Conservation (phyloP, 2,329 filamentous ascomycete genomes). For the Lachnellula suecica region DNA sequence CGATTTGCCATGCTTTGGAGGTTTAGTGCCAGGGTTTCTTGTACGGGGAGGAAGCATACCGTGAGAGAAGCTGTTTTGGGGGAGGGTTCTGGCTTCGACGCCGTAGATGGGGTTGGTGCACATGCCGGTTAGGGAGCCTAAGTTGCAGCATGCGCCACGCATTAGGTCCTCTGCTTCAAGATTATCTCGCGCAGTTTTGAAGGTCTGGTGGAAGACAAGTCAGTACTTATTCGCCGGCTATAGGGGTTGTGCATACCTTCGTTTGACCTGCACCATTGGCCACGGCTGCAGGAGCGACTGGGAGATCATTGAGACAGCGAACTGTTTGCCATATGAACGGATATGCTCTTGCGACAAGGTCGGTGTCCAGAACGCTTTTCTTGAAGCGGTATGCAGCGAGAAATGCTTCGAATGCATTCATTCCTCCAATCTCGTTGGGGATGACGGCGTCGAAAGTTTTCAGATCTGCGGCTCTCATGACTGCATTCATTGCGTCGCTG, state of each 20-base stretch:
- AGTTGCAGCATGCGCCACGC: conserved; percentile 26
- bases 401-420: conserved; percentile 46
- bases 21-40: neutral
- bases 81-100: conserved; percentile 28
- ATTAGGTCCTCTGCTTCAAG: conserved; percentile 28
- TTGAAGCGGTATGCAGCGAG: conserved; percentile 26
- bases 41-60: conserved; percentile 13
- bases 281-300: conserved; percentile 27
- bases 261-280: conserved; percentile 23
- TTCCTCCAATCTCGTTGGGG: conserved; percentile 65
- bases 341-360: conserved; percentile 32
- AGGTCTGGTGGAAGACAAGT: conserved; percentile 13
- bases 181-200: conserved; percentile 21
- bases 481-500: conserved; percentile 27
- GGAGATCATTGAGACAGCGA: conserved; percentile 27
- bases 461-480: conserved; percentile 22
- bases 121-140: conserved; percentile 29
- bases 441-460: conserved; percentile 50
- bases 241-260: conserved; percentile 12
- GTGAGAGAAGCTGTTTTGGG: conserved; percentile 30
- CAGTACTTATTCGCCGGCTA: neutral
- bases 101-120: conserved; percentile 28
- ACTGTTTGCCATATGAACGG: conserved; percentile 32
- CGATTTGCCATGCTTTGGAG: conserved; percentile 48
- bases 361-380: conserved; percentile 28